A percentile compares a stretch with the other conserved stretches of the same genome.
phyloP scores from a whole-genome alignment of 495 filamentous ascomycete species.

The Neurospora sp. region DNA sequence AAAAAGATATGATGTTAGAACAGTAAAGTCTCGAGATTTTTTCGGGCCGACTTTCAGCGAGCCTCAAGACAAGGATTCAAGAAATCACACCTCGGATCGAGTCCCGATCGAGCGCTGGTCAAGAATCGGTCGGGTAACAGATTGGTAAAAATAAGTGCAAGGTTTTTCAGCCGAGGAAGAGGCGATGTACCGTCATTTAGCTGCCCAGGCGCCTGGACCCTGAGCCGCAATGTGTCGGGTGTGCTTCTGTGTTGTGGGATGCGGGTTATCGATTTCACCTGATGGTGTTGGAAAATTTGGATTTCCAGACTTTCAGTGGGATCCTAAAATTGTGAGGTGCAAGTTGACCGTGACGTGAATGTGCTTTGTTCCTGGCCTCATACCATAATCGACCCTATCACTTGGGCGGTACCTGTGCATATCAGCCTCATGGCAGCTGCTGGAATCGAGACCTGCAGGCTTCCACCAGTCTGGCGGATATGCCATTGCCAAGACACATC shows the following conservation, averaged over 20 bases:
- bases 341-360: background rate
- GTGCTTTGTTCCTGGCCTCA: background rate
- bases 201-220: background rate
- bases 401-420: background rate
- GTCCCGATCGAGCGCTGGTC: background rate
- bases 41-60: background rate
- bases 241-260: too few species aligned
- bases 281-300: background rate
- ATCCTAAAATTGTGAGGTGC: background rate
- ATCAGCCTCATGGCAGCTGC: background rate
- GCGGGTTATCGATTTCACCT: background rate
- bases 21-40: background rate
- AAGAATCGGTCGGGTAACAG: background rate
- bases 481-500: background rate
- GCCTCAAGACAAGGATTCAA: background rate
- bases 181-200: background rate
- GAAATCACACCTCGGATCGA: background rate
- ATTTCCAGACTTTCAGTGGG: background rate
- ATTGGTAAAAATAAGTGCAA: background rate
- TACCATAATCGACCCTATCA: background rate
- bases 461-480: background rate
- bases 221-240: background rate
- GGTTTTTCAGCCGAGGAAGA: background rate
- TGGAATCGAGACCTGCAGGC: background rate
- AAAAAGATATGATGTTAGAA: background rate